Percentiles rank a stretch among this genome's conserved stretches.
These are phyloP conservation scores for Avena atlantica DNA, from an alignment of 176 grass and related monocot genomes.

Conservation along the genomic window DNA sequence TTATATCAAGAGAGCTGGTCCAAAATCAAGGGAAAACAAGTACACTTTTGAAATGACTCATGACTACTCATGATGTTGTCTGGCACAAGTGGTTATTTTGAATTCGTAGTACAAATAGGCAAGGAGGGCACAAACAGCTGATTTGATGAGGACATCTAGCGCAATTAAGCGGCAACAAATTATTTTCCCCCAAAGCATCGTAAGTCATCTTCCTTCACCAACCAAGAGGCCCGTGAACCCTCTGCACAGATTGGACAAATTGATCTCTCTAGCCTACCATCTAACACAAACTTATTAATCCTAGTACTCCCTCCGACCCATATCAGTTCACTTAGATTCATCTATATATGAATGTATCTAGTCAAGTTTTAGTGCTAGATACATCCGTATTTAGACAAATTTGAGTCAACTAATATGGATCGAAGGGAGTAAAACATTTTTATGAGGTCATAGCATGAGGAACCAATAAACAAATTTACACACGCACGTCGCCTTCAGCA, in stretches of 20 bases:
- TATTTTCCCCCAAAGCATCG: background rate
- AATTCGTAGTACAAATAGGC: background rate
- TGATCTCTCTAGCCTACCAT: slow-evolving; percentile 25
- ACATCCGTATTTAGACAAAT: too few relatives aligned
- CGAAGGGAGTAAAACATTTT: background rate
- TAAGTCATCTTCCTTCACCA: background rate
- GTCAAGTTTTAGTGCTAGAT: too few relatives aligned
- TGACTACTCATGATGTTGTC: background rate
- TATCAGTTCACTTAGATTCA: too few relatives aligned
- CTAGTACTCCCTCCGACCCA: too few relatives aligned
- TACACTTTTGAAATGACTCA: background rate
- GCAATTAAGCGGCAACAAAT: background rate
- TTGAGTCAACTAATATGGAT: too few relatives aligned
- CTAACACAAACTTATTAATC: background rate
- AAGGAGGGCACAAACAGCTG: background rate
- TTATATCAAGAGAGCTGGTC: background rate
- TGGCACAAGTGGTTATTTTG: background rate
- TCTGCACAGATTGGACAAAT: background rate
- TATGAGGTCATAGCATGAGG: background rate
- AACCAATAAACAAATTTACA: slow-evolving; percentile 3
- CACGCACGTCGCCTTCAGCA: too few relatives aligned
- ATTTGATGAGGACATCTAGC: background rate
- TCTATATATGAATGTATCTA: too few relatives aligned
- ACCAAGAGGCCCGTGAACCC: background rate
- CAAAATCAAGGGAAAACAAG: background rate